Evolutionary conservation across 805 yeast species (phyloP), one percentile per base, ranked within the genome.

Genomic region (Yamadazyma insecticola): DNA sequence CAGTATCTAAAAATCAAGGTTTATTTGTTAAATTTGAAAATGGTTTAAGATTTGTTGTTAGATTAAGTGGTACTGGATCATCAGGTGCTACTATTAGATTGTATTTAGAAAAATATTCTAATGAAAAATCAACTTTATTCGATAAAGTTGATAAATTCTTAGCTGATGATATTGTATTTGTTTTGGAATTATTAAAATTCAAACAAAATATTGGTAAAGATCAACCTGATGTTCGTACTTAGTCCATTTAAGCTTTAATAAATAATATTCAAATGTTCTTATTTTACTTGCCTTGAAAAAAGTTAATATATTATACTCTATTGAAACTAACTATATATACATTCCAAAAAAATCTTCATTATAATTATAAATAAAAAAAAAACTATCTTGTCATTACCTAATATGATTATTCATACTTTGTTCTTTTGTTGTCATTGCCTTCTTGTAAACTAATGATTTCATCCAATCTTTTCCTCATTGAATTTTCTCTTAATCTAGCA

Each of bases 11-110:
- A 4, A 77, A 88, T 51, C 98, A 90, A 67, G 98, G 98, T 22
- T 72, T 92, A 32, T 89, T 68, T 50, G 81, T 88, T 42, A 88
- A 82, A 60, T 73, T 88, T 41, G 74, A 73, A 29, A 79, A 79
- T 48, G 96, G 97, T 5, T 72, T 84, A 38, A 76, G 97, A 56
- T 76, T 89, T 32, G 84, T 92, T 22, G 83, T 87, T 32, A 81
- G 98, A 60, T 70, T 92, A 43, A 87, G 96, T 0, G 98, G 98
- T 35, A 90, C 98, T 2, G 98, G 98, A 11, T 88, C 97, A 2
- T 81, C 95, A 2, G 98, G 98, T 29, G 97, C 98, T 13, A 90
- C 98, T 5, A 88, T 92, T 38, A 77, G 98, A 59, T 70, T 90
- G 45, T 90, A 90, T 63, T 64, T 90, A 52, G 97, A 90, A 61